phyloP scores from a whole-genome alignment of 2,329 filamentous ascomycete species.

The Hymenoscyphus scutula region DNA sequence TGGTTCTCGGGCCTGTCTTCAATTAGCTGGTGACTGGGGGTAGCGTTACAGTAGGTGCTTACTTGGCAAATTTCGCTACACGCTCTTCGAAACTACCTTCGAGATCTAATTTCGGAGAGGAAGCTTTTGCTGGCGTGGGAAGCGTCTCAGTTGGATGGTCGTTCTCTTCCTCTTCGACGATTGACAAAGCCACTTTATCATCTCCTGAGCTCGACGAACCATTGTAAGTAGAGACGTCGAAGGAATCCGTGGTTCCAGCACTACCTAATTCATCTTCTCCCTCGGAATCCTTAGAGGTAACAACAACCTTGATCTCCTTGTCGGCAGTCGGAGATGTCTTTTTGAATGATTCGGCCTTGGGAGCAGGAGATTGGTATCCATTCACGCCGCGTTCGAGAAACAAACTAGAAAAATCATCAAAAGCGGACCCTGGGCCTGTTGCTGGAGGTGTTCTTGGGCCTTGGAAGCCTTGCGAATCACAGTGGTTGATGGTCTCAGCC shows the following conservation, averaged over 20 bases:
- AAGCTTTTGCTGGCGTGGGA: slow-evolving; percentile 16
- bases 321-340: neutral
- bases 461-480: neutral
- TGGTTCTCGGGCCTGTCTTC: slow-evolving; percentile 28
- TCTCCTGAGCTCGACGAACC: slow-evolving; percentile 2
- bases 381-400: slow-evolving; percentile 18
- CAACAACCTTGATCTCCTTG: neutral
- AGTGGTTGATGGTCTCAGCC: neutral
- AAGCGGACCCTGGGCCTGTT: neutral
- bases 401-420: slow-evolving; percentile 20
- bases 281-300: neutral
- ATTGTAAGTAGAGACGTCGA: neutral
- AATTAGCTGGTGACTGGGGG: slow-evolving; percentile 5
- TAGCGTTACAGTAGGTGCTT: slow-evolving; percentile 11
- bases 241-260: neutral
- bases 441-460: slow-evolving; percentile 7
- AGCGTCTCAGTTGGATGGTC: slow-evolving; percentile 26
- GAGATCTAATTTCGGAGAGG: slow-evolving; percentile 16
- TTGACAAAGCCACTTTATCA: slow-evolving; percentile 6
- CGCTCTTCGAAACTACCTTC: slow-evolving; percentile 26
- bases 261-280: neutral
- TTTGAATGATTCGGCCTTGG: neutral
- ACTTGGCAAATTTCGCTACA: slow-evolving; percentile 30
- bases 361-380: slow-evolving; percentile 20
- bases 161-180: slow-evolving; percentile 12